Evolutionary conservation across 352 stramenopile genomes (phyloP).

Genomic region (Phytophthora syringae): DNA sequence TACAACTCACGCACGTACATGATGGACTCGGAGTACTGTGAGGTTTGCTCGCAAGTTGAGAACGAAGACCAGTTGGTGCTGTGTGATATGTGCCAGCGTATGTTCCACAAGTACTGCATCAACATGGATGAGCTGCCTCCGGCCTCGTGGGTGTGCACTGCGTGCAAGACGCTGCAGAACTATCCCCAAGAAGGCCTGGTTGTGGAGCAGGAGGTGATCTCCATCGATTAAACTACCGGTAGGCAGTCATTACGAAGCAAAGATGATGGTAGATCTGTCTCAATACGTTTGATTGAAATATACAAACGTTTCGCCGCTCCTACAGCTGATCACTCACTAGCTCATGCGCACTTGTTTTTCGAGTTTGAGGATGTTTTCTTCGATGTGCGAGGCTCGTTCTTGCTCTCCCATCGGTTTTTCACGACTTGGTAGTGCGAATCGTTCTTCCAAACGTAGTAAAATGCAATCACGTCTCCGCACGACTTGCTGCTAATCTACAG

Average conservation of each 20-base stretch:
- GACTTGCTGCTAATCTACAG: slow-evolving; percentile 72
- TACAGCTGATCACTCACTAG: slow-evolving; percentile 7
- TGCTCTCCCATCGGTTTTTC: slow-evolving; percentile 80
- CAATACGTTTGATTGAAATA: slow-evolving; percentile 36
- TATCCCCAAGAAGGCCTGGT: slow-evolving; percentile 65
- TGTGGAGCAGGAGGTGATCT: slow-evolving; percentile 65
- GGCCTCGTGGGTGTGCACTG: slow-evolving; percentile 79
- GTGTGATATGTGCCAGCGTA: slow-evolving; percentile 83
- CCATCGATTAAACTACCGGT: slow-evolving; percentile 64
- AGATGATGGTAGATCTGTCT: slow-evolving; percentile 13
- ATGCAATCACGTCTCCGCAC: slow-evolving; percentile 74
- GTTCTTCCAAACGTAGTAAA: slow-evolving; percentile 92
- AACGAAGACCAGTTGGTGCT: slow-evolving; percentile 79
- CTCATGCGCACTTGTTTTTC: slow-evolving; percentile 30
- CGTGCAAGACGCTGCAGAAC: slow-evolving; percentile 75
- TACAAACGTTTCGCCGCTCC: slow-evolving; percentile 23
- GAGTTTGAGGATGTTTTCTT: slow-evolving; percentile 27
- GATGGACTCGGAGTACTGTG: slow-evolving; percentile 77
- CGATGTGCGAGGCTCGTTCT: slow-evolving; percentile 33
- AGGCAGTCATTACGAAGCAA: slow-evolving; percentile 15
- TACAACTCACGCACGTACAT: slow-evolving; percentile 81
- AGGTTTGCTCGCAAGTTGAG: slow-evolving; percentile 59
- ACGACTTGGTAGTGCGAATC: slow-evolving; percentile 84
- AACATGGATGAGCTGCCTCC: slow-evolving; percentile 80
- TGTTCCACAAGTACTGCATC: slow-evolving; percentile 87